These are phyloP conservation scores for Aschersonia sp. DNA, from an alignment of 2,329 filamentous ascomycete species.

Conservation along the genomic window DNA sequence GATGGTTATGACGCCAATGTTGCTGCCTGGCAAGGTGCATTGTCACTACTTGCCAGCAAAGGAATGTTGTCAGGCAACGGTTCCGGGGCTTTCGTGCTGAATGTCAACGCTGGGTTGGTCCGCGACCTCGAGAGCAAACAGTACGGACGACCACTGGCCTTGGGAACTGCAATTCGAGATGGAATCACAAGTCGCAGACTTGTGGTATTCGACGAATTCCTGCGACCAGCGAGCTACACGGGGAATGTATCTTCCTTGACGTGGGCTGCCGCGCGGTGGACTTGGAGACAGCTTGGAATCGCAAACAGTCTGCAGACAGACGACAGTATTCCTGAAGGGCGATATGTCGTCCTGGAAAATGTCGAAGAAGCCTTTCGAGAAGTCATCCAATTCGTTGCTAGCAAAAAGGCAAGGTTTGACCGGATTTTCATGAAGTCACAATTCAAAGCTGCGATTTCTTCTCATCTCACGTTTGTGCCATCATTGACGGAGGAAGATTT, in stretches of 20 bases:
- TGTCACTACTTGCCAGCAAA: constrained; percentile 52
- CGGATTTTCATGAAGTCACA: constrained; percentile 52
- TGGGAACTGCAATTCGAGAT: constrained; percentile 66
- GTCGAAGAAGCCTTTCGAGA: constrained; percentile 43
- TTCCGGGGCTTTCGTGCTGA: constrained; percentile 35
- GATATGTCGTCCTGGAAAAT: constrained; percentile 52
- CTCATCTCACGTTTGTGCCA: constrained; percentile 31
- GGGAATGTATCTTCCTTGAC: constrained; percentile 54
- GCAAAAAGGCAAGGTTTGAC: constrained; percentile 40
- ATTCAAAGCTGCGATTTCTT: constrained; percentile 45
- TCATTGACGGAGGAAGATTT: constrained; percentile 49
- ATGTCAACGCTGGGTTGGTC: constrained; percentile 48
- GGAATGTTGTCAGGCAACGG: constrained; percentile 34
- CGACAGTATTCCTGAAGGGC: constrained; percentile 43
- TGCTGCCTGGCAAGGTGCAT: constrained; percentile 60
- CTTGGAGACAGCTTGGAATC: constrained; percentile 54
- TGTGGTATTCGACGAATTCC: constrained; percentile 56
- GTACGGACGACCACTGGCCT: constrained; percentile 66
- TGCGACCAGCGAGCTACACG: constrained; percentile 58
- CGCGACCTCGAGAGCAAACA: constrained; percentile 60
- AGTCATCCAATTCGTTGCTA: constrained; percentile 30
- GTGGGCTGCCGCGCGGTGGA: constrained; percentile 62
- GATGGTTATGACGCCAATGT: constrained; percentile 76
- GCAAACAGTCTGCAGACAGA: constrained; percentile 29
- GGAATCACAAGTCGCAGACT: constrained; percentile 55